Percentiles rank a stretch among this genome's conserved stretches.
Evolutionary conservation across 441 rosid species (phyloP).

Genomic region (Kokia cookei): DNA sequence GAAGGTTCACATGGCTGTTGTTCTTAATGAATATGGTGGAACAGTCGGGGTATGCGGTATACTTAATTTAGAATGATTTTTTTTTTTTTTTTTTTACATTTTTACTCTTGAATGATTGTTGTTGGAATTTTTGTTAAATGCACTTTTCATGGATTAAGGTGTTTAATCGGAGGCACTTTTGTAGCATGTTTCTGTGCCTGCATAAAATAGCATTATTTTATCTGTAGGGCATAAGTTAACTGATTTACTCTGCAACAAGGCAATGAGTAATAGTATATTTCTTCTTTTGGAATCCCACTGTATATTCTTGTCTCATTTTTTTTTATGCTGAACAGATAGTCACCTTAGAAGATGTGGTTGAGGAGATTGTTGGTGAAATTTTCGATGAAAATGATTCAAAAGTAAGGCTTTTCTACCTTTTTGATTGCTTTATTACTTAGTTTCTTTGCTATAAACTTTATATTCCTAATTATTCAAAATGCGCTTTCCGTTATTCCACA

Average conservation of each 20-base stretch:
- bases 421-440: neutral
- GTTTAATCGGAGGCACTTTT: neutral
- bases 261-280: neutral
- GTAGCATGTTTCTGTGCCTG: neutral
- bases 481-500: neutral
- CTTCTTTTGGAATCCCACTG: neutral
- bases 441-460: neutral
- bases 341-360: conserved; percentile 94
- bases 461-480: neutral
- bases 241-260: neutral
- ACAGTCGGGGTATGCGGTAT: conserved; percentile 84
- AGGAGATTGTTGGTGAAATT: conserved; percentile 98
- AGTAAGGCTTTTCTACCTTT: conserved; percentile 30
- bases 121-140: neutral
- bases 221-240: neutral
- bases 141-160: neutral
- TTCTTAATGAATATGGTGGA: conserved; percentile 98
- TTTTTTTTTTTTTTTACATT: neutral
- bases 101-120: neutral
- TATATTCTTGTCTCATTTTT: neutral
- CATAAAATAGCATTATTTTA: neutral
- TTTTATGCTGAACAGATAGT: conserved; percentile 55
- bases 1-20: conserved; percentile 99
- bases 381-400: conserved; percentile 98
- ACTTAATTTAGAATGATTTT: neutral